These are phyloP conservation scores for Blastobotrys arbuscula DNA, from an alignment of 1,139 yeast genomes.

Conservation along the genomic window DNA sequence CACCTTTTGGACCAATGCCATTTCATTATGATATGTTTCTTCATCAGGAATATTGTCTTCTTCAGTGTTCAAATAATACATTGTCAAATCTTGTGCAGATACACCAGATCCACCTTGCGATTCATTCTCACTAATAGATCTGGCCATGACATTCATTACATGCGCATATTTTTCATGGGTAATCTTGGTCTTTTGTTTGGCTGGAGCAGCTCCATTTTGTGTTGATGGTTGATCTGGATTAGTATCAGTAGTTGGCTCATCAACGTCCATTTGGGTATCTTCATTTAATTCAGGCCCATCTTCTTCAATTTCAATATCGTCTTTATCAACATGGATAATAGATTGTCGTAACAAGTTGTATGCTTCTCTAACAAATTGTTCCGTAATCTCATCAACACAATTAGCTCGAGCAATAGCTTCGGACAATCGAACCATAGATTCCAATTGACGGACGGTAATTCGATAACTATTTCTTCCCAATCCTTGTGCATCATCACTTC, in stretches of 20 bases:
- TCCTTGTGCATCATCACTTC: slow-evolving; percentile 92
- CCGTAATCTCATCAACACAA: slow-evolving; percentile 84
- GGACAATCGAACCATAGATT: slow-evolving; percentile 81
- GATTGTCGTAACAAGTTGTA: slow-evolving; percentile 85
- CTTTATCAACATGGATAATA: slow-evolving; percentile 90
- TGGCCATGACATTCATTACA: slow-evolving; percentile 76
- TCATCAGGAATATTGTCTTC: slow-evolving; percentile 70
- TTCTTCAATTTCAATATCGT: slow-evolving; percentile 81
- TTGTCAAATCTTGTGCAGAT: slow-evolving; percentile 62
- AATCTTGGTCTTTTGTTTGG: slow-evolving; percentile 45
- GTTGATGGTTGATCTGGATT: slow-evolving; percentile 11
- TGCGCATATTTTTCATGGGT: slow-evolving; percentile 82
- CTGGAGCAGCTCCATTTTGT: slow-evolving; percentile 1
- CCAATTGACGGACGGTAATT: slow-evolving; percentile 95
- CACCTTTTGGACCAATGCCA: slow-evolving; percentile 71
- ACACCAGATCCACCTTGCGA: slow-evolving; percentile 56
- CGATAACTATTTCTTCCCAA: slow-evolving; percentile 78
- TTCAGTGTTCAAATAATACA: slow-evolving; percentile 73
- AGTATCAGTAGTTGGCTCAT: slow-evolving; percentile 16
- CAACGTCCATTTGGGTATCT: slow-evolving; percentile 9
- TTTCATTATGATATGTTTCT: slow-evolving; percentile 64
- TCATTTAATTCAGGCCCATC: slow-evolving; percentile 33
- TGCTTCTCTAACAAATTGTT: slow-evolving; percentile 89
- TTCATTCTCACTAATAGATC: slow-evolving; percentile 49
- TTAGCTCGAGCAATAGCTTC: slow-evolving; percentile 98